A percentile compares a stretch with the other conserved stretches of the same genome.
phyloP scores from a whole-genome alignment of 2,329 filamentous ascomycete species.

The Juglanconis sp. region DNA sequence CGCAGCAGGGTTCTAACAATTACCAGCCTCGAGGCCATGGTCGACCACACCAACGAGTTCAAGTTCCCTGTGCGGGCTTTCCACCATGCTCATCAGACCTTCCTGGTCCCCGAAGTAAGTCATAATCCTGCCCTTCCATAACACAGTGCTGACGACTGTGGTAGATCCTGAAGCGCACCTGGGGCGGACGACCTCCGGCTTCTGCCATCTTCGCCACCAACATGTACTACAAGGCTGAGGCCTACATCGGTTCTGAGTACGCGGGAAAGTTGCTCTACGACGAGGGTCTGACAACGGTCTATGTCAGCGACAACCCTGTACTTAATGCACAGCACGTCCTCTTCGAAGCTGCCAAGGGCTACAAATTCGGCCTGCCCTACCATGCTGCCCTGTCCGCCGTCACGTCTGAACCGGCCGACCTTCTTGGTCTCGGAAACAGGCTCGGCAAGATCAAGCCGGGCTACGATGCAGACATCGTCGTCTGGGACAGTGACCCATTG shows the following conservation, averaged over 20 bases:
- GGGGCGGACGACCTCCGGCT: slow-evolving; percentile 51
- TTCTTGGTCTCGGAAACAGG: slow-evolving; percentile 54
- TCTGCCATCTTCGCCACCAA: slow-evolving; percentile 68
- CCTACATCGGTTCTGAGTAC: slow-evolving; percentile 61
- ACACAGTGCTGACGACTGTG: neutral
- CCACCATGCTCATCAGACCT: slow-evolving; percentile 68
- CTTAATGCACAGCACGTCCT: slow-evolving; percentile 68
- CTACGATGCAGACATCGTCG: slow-evolving; percentile 58
- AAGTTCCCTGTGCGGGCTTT: slow-evolving; percentile 64
- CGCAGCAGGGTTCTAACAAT: no score
- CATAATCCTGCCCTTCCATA: neutral
- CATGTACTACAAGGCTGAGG: slow-evolving; percentile 70
- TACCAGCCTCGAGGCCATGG: slow-evolving; percentile 43
- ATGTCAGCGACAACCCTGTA: slow-evolving; percentile 70
- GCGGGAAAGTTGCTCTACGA: slow-evolving; percentile 66
- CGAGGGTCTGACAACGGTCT: slow-evolving; percentile 61
- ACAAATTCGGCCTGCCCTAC: slow-evolving; percentile 59
- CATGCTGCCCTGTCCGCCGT: slow-evolving; percentile 57
- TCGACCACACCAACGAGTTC: slow-evolving; percentile 71
- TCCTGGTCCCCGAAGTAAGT: slow-evolving; percentile 59
- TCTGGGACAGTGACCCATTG: slow-evolving; percentile 62
- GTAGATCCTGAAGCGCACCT: slow-evolving; percentile 54
- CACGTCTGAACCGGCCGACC: slow-evolving; percentile 56
- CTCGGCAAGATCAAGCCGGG: slow-evolving; percentile 61
- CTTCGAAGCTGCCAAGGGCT: slow-evolving; percentile 60